Base-by-base conservation (phyloP, 331 rosid species). In the Arachis monticola region DNA sequence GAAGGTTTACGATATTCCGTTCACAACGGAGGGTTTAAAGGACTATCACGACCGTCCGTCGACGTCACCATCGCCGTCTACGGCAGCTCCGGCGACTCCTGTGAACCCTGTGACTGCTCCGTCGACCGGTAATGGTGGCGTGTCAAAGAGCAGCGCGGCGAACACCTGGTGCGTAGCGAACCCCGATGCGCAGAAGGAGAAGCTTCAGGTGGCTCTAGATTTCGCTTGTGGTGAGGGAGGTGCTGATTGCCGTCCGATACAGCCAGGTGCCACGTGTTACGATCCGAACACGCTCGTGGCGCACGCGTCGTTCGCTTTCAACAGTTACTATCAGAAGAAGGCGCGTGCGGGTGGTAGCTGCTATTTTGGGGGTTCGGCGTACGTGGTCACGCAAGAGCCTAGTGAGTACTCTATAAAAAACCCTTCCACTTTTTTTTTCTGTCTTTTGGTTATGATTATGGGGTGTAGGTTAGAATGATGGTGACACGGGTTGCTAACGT, bases 161-260 rank as follows among this genome's bases (percentile, higher is more conserved):
- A 86, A 60, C 79, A 88, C 93, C 56, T 94, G 99, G 99, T 94
- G 99, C 59, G 97, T 94, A 12, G 99, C 99, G 11, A 94, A 83
- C 46, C 90, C 85, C 3, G 77, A 84, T 11, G 84, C 78, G 0
- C 93, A 86, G 2, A 90, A 88, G 38, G 84, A 70, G 44, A 94
- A 67, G 69, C 86, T 95, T 50, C 99, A 95, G 76, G 74, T 61
- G 31, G 93, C 92, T 62, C 79, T 95, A 44, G 99, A 95, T 55
- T 95, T 10, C 14, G 99, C 99, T 11, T 95, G 99, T n/a, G 99
- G 99, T 0, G 96, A 91, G 66, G 99, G 97, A 12, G 99, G 96
- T 0, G 97, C 97, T 0, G 97, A 95, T 7, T 95, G 99, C 90
- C 89, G 71, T 83, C 22, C 77, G 90, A 95, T 95, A 56, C 97